Evolutionary conservation across 2,329 filamentous ascomycete genomes (phyloP), one percentile per base, ranked within the genome.

Genomic region (Colletotrichum australisinense): DNA sequence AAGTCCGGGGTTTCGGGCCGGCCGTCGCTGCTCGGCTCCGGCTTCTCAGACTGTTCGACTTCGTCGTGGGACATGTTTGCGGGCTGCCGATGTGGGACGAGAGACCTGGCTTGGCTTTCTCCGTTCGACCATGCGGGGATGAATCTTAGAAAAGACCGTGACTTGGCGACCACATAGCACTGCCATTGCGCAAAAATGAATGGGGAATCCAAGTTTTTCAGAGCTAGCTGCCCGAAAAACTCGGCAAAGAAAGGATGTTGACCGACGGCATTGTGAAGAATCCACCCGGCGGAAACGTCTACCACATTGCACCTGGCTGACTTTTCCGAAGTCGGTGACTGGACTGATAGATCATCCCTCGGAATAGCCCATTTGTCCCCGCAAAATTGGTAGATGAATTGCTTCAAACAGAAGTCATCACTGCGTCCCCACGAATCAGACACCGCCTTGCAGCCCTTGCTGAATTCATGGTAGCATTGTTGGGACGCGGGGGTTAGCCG

Each of bases 321-420:
- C 46, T 49, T 60, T 65, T 70, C 71, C 71, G 71, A 73, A 32
- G 46, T 62, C 67, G 67, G 71, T 73, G 60, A 70, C 46, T 66
- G 71, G 67, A 52, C 32, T 26, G 8, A 14, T 14, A 26, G 58
- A 38, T 67, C 46, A 46, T 22, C 22, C 16, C 16, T 42, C 32
- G 14, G 28, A 32, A 42, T 7, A 53, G 28, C 19, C 28, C 42
- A 32, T 19, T 30, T 6, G 19, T 35, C 26, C 19, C 30, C 49
- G 46, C 30, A 19, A 16, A n/a, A 22, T 11, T 24, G 30, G 28
- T n/a, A 8, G 6, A 22, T 19, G 16, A 65, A 3, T 30, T 42
- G 62, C 62, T 28, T n/a, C 5, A 26, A 38, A 26, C 24, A 57
- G 69, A 67, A 26, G 58, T 6, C 42, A 35, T 35, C 16, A 38